These are phyloP conservation scores for Barnettozyma siamensis DNA, from an alignment of 805 yeast genomes.

Conservation along the genomic window DNA sequence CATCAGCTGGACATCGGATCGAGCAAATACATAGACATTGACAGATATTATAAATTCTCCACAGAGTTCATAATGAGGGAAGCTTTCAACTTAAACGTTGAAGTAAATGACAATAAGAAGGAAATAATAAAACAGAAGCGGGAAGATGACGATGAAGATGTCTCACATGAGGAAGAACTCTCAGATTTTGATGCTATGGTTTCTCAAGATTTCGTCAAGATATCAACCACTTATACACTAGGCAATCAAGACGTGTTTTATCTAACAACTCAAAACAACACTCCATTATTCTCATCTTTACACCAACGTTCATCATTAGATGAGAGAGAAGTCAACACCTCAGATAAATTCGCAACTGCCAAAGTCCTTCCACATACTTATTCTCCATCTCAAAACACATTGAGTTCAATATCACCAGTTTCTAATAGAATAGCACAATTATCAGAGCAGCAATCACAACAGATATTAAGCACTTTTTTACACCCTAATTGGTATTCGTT, in stretches of 20 bases:
- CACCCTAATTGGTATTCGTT: slow-evolving; percentile 63
- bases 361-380: slow-evolving; percentile 54
- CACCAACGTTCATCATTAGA: slow-evolving; percentile 69
- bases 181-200: slow-evolving; percentile 33
- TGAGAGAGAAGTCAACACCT: slow-evolving; percentile 61
- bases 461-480: slow-evolving; percentile 46
- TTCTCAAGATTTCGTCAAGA: slow-evolving; percentile 53
- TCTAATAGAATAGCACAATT: slow-evolving; percentile 16
- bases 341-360: slow-evolving; percentile 61
- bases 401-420: slow-evolving; percentile 26
- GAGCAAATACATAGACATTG: slow-evolving; percentile 45
- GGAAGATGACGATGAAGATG: not conserved
- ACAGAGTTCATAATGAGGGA: slow-evolving; percentile 63
- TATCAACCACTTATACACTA: slow-evolving; percentile 44
- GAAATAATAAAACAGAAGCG: slow-evolving; percentile 6
- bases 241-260: slow-evolving; percentile 63
- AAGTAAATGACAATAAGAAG: slow-evolving; percentile 15
- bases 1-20: slow-evolving; percentile 44
- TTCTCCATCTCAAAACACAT: slow-evolving; percentile 21
- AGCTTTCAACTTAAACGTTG: slow-evolving; percentile 38
- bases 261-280: slow-evolving; percentile 52
- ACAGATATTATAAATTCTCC: slow-evolving; percentile 55
- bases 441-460: slow-evolving; percentile 33
- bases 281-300: slow-evolving; percentile 76
- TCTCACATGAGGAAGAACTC: slow-evolving; percentile 11